Evolutionary conservation across 148 eudicot species (phyloP).

Genomic region (Persicaria maculosa): DNA sequence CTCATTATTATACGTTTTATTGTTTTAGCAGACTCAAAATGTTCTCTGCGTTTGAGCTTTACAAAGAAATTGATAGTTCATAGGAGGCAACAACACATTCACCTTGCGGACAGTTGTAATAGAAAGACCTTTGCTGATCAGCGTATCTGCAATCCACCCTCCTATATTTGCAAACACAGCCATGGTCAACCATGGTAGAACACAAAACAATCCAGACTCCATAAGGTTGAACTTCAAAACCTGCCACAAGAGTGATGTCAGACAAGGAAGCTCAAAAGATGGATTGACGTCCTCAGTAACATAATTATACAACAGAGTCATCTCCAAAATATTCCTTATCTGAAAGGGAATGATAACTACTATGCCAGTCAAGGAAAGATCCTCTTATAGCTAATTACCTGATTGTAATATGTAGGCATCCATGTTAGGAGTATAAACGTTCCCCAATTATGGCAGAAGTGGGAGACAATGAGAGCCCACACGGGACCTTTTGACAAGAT

Average conservation of each 20-base stretch:
- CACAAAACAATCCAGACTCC: conserved; percentile 84
- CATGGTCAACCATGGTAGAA: conserved; percentile 98
- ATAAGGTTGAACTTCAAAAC: conserved; percentile 93
- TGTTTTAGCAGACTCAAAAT: not conserved
- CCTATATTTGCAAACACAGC: conserved; percentile 93
- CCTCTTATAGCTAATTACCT: conserved; percentile 33
- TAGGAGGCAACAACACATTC: conserved; percentile 15
- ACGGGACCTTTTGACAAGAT: conserved; percentile 90
- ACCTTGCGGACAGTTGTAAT: conserved; percentile 94
- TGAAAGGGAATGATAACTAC: not conserved
- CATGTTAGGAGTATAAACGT: conserved; percentile 95
- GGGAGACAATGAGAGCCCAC: conserved; percentile 98
- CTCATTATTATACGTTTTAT: not conserved
- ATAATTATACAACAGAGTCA: not conserved
- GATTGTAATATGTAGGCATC: conserved; percentile 99
- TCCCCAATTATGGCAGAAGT: conserved; percentile 99
- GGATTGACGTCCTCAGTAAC: not conserved
- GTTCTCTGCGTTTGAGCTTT: not conserved
- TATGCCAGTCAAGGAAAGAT: conserved; percentile 3
- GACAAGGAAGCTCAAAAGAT: conserved; percentile 14
- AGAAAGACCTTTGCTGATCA: conserved; percentile 75
- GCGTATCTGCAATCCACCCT: conserved; percentile 97
- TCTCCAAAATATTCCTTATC: not conserved
- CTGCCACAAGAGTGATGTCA: conserved; percentile 33
- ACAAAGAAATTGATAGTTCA: not conserved